A percentile compares a stretch with the other conserved stretches of the same genome.
phyloP scores from a whole-genome alignment of 2,329 filamentous ascomycete species.

The Phaeosphaeria sp. region DNA sequence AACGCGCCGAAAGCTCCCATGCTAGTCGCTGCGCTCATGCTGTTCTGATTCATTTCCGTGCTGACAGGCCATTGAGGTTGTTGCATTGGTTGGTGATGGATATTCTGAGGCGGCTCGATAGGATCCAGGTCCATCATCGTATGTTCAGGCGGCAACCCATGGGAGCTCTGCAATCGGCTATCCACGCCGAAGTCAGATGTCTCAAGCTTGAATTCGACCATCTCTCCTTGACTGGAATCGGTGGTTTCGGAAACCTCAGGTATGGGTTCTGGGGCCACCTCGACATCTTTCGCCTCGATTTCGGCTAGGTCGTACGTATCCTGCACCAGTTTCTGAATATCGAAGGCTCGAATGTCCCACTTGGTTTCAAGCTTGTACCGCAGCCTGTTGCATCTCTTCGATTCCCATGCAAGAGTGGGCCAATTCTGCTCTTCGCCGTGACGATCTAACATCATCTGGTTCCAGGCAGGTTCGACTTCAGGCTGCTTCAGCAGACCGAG shows the following conservation, averaged over 20 bases:
- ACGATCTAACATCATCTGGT: slow-evolving; percentile 60
- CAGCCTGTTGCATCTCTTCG: slow-evolving; percentile 67
- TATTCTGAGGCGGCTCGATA: slow-evolving; percentile 37
- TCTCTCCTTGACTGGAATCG: slow-evolving; percentile 38
- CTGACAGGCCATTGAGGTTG: slow-evolving; percentile 45
- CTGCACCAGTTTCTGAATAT: slow-evolving; percentile 64
- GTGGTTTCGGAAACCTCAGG: slow-evolving; percentile 32
- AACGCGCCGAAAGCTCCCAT: slow-evolving; percentile 41
- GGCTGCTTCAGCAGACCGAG: slow-evolving; percentile 73
- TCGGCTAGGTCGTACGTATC: slow-evolving; percentile 64
- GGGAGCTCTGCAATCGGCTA: slow-evolving; percentile 37
- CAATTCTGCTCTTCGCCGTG: slow-evolving; percentile 62
- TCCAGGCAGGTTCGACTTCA: slow-evolving; percentile 68
- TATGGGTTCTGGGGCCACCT: slow-evolving; percentile 29
- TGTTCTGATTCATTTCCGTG: slow-evolving; percentile 38
- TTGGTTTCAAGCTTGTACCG: slow-evolving; percentile 72
- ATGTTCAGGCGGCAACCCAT: slow-evolving; percentile 37
- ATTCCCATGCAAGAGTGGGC: slow-evolving; percentile 63
- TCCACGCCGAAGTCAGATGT: slow-evolving; percentile 38
- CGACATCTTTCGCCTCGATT: slow-evolving; percentile 40
- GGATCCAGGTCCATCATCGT: slow-evolving; percentile 47
- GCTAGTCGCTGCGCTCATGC: slow-evolving; percentile 33
- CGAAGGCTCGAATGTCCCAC: slow-evolving; percentile 59
- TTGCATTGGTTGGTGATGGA: slow-evolving; percentile 39
- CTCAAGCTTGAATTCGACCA: slow-evolving; percentile 46